Evolutionary conservation across 257 asterid genomes (phyloP).

Genomic region (Nicotiana benthamiana): DNA sequence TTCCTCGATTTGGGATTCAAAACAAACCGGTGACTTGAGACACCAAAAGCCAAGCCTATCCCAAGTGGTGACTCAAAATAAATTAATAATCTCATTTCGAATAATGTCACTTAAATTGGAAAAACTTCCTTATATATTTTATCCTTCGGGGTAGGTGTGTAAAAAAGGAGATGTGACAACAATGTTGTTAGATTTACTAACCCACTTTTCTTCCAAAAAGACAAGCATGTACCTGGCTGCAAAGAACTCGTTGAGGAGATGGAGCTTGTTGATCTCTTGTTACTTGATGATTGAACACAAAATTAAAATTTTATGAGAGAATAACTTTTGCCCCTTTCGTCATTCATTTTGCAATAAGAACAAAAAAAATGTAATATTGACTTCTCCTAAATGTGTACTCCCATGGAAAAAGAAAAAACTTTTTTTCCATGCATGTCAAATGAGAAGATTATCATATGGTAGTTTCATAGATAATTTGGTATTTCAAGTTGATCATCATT

Average conservation of each 20-base stretch:
- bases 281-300: not conserved
- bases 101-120: no score
- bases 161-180: no score
- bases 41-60: no score
- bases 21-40: no score
- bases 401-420: not conserved
- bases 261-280: not conserved
- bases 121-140: no score
- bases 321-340: not conserved
- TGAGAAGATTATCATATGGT: not conserved
- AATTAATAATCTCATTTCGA: no score
- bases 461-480: not conserved
- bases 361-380: not conserved
- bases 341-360: not conserved
- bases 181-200: slow-evolving; percentile 22
- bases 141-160: no score
- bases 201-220: slow-evolving; percentile 30
- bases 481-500: not conserved
- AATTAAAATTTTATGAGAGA: not conserved
- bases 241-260: slow-evolving; percentile 6
- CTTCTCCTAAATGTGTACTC: slow-evolving; percentile 4
- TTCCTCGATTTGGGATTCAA: no score
- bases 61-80: no score
- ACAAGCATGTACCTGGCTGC: slow-evolving; percentile 5
- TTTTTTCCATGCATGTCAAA: not conserved